Conservation (phyloP, 176 grass and related monocot genomes). For the Phoenix roebelenii region DNA sequence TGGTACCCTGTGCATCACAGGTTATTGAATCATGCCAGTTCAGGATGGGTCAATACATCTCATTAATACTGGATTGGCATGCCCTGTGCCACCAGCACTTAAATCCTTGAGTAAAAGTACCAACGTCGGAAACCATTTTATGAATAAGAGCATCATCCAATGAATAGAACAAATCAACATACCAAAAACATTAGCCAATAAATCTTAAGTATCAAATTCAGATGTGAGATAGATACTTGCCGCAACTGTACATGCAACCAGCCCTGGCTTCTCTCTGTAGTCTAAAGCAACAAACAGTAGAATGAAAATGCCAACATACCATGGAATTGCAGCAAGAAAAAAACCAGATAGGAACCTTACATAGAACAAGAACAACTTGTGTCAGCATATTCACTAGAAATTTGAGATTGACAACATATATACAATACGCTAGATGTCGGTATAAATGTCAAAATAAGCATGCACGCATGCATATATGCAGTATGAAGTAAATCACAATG, state of each 20-base stretch:
- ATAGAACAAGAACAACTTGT: constrained; percentile 2
- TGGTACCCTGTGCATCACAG: too few species aligned
- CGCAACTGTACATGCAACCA: constrained; percentile 55
- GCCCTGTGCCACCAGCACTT: too few species aligned
- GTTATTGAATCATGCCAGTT: too few species aligned
- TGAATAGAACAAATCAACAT: background rate
- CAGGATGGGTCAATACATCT: too few species aligned
- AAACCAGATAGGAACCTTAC: constrained; percentile 62
- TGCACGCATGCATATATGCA: too few species aligned
- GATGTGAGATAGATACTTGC: constrained; percentile 28
- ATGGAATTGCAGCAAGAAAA: constrained; percentile 52
- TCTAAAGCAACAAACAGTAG: constrained; percentile 59
- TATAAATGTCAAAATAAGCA: too few species aligned
- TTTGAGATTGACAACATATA: too few species aligned
- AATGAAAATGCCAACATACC: constrained; percentile 55
- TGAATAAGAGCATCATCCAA: background rate
- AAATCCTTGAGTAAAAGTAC: too few species aligned
- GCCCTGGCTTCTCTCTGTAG: constrained; percentile 56
- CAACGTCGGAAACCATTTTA: too few species aligned
- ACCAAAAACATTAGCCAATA: background rate
- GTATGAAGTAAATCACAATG: too few species aligned
- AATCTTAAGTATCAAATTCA: background rate
- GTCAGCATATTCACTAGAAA: background rate
- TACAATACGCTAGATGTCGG: too few species aligned
- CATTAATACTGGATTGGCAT: too few species aligned